Conservation (phyloP, 306 rosid genomes). For the Biancaea sappan region DNA sequence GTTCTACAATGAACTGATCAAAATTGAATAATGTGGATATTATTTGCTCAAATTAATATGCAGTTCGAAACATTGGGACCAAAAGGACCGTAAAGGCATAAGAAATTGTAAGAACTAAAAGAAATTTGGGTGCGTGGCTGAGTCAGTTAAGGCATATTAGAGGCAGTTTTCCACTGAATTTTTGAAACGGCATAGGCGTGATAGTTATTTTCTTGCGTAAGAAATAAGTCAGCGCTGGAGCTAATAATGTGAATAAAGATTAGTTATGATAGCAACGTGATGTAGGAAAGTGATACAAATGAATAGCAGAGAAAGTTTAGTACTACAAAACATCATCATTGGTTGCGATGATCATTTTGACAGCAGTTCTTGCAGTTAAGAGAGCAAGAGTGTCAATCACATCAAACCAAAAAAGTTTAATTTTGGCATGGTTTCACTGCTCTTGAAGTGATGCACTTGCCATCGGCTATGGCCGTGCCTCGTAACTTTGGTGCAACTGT, state of each 20-base stretch:
- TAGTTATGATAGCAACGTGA: not conserved
- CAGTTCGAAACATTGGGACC: not conserved
- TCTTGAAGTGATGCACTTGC: too few species aligned
- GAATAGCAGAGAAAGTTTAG: not conserved
- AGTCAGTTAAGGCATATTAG: not conserved
- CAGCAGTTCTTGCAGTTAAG: not conserved
- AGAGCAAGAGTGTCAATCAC: not conserved
- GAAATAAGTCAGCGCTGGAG: not conserved
- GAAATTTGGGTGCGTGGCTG: not conserved
- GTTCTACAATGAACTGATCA: too few species aligned
- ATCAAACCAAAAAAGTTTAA: too few species aligned
- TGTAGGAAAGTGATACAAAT: not conserved
- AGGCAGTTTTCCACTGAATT: not conserved
- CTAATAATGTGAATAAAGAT: not conserved
- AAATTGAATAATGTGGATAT: not conserved
- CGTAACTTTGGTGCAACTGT: too few species aligned
- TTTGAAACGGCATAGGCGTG: not conserved
- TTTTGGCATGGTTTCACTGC: too few species aligned
- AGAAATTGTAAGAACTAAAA: not conserved
- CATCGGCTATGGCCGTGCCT: too few species aligned
- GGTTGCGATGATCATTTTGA: not conserved
- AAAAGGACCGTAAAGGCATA: not conserved
- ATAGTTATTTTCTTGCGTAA: not conserved
- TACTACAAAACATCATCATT: not conserved
- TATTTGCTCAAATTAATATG: not conserved